These are phyloP conservation scores for Alternaria dauci DNA, from an alignment of 2,329 filamentous ascomycete species.

Conservation along the genomic window DNA sequence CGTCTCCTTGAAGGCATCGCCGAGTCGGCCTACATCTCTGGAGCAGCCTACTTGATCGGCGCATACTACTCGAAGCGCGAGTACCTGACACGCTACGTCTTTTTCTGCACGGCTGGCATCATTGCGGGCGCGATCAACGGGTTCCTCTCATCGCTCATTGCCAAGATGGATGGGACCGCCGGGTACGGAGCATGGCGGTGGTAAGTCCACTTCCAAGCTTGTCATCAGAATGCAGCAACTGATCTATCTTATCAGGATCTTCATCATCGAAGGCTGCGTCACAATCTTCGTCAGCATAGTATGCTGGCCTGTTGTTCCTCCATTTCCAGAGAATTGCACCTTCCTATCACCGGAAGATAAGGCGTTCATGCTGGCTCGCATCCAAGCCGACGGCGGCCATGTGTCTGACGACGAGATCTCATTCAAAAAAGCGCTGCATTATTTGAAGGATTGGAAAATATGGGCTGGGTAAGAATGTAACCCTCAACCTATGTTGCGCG, in stretches of 20 bases:
- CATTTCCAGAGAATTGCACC: conserved; percentile 58
- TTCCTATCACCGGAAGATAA: conserved; percentile 62
- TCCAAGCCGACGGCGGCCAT: conserved; percentile 57
- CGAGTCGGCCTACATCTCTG: conserved; percentile 42
- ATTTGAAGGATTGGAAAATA: conserved; percentile 65
- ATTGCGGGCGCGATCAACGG: conserved; percentile 66
- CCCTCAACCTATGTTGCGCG: too few species aligned
- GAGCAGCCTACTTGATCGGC: conserved; percentile 43
- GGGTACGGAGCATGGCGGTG: conserved; percentile 41
- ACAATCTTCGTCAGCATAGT: conserved; percentile 59
- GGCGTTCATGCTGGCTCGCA: conserved; percentile 61
- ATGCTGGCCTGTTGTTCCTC: conserved; percentile 61
- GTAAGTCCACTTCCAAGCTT: too few species aligned
- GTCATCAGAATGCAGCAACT: too few species aligned
- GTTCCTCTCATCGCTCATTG: conserved; percentile 57
- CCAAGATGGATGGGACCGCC: conserved; percentile 37
- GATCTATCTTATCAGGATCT: conserved; percentile 26
- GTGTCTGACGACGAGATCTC: conserved; percentile 58
- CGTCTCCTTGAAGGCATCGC: conserved; percentile 43
- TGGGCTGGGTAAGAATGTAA: conserved; percentile 51
- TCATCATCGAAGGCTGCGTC: conserved; percentile 56
- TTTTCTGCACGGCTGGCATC: conserved; percentile 62
- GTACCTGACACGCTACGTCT: conserved; percentile 61
- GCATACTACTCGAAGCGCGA: conserved; percentile 61
- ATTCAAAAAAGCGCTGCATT: conserved; percentile 54